Evolutionary conservation across 1,139 yeast genomes (phyloP), one percentile per base, ranked within the genome.

Genomic region (Candida sanyaensis): DNA sequence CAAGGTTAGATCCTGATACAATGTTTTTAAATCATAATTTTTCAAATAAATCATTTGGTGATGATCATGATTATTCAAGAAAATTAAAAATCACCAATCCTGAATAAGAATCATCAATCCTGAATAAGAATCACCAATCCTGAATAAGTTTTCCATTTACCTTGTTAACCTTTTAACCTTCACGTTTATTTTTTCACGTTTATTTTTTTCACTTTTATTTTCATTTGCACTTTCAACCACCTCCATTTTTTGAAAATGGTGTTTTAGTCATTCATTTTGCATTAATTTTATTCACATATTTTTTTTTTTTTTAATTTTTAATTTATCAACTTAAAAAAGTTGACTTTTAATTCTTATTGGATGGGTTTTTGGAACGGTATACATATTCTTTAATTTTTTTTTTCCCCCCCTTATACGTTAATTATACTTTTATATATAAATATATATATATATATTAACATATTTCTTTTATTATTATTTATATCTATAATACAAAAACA

Each of bases 51-150:
- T 80, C 88, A n/a, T 68, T 88, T 48, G 86, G 83, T 36, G 96
- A 88, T 62, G 86, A 87, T 53, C 71, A 76, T 50, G 95, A 88
- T 62, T 88, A 88, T 63, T 81, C 89, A 6, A 72, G 96, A 50
- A 77, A 83, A 53, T 69, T 88, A 49, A 76, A 86, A 47, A 84
- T 88, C 31, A 79, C 86, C n/a, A 88, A 88, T 65, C 89, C 88
- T 1, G 79, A 69, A 10, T 40, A 32, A 24, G n/a, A n/a, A n/a
- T n/a, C n/a, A n/a, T n/a, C n/a, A n/a, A n/a, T n/a, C n/a, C n/a
- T n/a, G n/a, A n/a, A n/a, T 88, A 49, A 76, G 86, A 47, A 84
- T 88, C 31, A 79, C 86, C n/a, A 88, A 88, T 65, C 21, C 21
- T 2, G 21, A 17, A 17, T 17, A 17, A 17, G 21, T 17, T 17